A percentile compares a stretch with the other conserved stretches of the same genome.
These are phyloP conservation scores for Cercospora janseana DNA, from an alignment of 2,329 filamentous ascomycete species.

Conservation along the genomic window DNA sequence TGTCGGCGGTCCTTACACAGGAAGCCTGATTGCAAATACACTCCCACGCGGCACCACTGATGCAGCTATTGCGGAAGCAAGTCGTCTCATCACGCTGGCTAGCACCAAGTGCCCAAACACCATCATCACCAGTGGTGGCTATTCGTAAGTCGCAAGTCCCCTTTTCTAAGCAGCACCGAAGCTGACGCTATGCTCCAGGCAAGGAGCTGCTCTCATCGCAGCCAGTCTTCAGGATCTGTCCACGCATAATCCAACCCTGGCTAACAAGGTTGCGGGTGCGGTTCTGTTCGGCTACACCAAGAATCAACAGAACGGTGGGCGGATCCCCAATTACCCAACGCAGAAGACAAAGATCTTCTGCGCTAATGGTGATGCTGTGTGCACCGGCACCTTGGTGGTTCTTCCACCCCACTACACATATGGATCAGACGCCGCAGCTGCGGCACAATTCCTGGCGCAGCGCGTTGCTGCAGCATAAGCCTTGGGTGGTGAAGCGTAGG, in stretches of 20 bases:
- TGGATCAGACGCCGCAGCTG: neutral
- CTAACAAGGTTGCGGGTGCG: constrained; percentile 37
- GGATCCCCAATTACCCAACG: constrained; percentile 37
- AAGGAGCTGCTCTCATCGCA: constrained; percentile 42
- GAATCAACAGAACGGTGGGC: constrained; percentile 39
- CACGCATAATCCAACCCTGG: constrained; percentile 25
- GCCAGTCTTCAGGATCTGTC: constrained; percentile 34
- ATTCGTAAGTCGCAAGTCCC: constrained; percentile 6
- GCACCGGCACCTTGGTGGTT: constrained; percentile 36
- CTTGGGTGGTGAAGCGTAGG: too few species aligned
- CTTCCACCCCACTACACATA: constrained; percentile 37
- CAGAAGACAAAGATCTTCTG: constrained; percentile 38
- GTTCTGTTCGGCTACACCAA: constrained; percentile 43
- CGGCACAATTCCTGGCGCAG: constrained; percentile 7
- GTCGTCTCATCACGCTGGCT: constrained; percentile 17
- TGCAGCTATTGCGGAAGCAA: constrained; percentile 16
- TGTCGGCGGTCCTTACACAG: constrained; percentile 13
- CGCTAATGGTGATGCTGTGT: constrained; percentile 37
- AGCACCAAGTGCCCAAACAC: constrained; percentile 20
- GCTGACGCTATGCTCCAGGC: constrained; percentile 25
- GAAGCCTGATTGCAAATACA: constrained; percentile 11
- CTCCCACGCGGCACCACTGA: constrained; percentile 10
- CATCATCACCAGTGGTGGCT: constrained; percentile 17
- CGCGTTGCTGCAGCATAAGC: neutral
- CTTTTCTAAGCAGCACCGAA: neutral